Evolutionary conservation across 768 basidiomycete species (phyloP), one percentile per base, ranked within the genome.

Genomic region (Leccinum olivaceopallidum): DNA sequence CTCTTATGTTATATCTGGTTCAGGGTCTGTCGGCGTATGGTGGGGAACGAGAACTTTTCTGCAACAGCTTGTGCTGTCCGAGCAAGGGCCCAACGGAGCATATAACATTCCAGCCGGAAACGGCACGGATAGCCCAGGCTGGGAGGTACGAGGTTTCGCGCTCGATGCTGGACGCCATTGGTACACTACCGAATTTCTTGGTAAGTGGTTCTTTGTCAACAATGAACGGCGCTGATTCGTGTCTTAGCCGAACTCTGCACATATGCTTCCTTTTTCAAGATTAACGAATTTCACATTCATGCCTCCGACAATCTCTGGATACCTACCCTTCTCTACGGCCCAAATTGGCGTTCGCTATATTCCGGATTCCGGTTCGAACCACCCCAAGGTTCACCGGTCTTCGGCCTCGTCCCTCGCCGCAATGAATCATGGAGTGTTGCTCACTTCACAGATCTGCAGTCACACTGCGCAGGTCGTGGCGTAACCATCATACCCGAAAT

Each of bases 61-160:
- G 47, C 79, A 81, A 65, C 78, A 80, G 60, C 71, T 72, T 2
- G 75, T 66, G 5, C 51, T 77, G 26, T 67, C 69, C 14, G 62
- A 54, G 16, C 47, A 47, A 55, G 61, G 22, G 48, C 12, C 32
- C 5, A 26, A 58, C 1, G 59, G 47, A 39, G 55, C 60, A n/a
- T 69, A 68, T 6, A 36, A 34, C 12, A 61, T 80, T 16, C 71
- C 77, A 22, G 64, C 71, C 2, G 80, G 79, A 2, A 68, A 62
- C 2, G 76, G 76, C 1, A 65, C 69, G 0, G 79, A 81, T 64
- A 64, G 73, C 13, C 80, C 80, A 0, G 79, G 78, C 2, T 80
- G 80, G 79, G 79, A 76, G 53, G 67, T 79, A 3, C 75, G 78
- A 37, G 79, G 80, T 1, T 78, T 80, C 65, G 79, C 80, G 80